These are phyloP conservation scores for Colletotrichum zoysiae DNA, from an alignment of 2,329 filamentous ascomycete genomes.

Conservation along the genomic window DNA sequence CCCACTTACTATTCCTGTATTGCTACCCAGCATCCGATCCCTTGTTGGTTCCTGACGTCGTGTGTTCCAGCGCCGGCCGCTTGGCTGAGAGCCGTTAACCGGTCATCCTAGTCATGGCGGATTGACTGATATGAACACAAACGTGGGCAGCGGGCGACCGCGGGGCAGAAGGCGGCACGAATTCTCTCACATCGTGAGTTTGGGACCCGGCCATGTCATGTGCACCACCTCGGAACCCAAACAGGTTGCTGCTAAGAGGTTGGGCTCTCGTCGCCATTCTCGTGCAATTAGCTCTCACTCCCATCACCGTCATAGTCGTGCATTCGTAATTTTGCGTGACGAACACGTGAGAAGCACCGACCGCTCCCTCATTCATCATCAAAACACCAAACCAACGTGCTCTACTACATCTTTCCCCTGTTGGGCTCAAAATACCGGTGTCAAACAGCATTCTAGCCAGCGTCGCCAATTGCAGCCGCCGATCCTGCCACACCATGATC, in stretches of 20 bases:
- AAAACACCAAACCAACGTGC: conserved; percentile 8
- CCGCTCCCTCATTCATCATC: conserved; percentile 7
- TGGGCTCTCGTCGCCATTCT: background rate
- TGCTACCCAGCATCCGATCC: conserved; percentile 31
- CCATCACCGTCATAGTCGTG: background rate
- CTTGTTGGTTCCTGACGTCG: conserved; percentile 33
- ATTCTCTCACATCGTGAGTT: background rate
- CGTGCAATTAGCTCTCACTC: background rate
- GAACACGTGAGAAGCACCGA: background rate
- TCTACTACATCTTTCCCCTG: conserved; percentile 21
- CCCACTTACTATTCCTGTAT: conserved; percentile 19
- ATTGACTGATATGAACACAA: conserved; percentile 5
- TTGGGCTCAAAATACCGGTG: conserved; percentile 31
- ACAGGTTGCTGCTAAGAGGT: no score
- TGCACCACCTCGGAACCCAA: background rate
- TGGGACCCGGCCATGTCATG: background rate
- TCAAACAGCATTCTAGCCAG: conserved; percentile 27
- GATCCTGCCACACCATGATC: conserved; percentile 40
- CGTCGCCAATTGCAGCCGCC: conserved; percentile 34
- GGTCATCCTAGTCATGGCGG: conserved; percentile 21
- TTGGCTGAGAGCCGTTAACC: conserved; percentile 33
- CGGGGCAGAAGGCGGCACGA: conserved; percentile 9
- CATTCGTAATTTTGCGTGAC: background rate
- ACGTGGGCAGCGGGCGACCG: background rate
- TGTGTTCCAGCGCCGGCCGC: conserved; percentile 20